phyloP scores from a whole-genome alignment of 768 basidiomycete species.

The Saitozyma podzolica region DNA sequence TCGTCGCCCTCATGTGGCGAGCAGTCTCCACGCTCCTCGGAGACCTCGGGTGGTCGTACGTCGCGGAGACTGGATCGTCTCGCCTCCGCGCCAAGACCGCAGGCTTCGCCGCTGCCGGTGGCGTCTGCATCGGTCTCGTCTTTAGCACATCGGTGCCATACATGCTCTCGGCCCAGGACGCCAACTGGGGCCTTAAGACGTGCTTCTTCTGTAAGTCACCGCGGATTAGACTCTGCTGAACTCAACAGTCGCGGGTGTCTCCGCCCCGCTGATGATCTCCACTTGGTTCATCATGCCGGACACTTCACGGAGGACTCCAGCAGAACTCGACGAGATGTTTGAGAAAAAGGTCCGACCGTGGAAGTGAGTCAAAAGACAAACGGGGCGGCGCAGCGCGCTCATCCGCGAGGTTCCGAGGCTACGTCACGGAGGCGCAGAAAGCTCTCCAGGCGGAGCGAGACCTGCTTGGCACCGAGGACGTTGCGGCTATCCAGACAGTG shows the following conservation, averaged over 20 bases:
- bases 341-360: constrained; percentile 34
- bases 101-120: constrained; percentile 33
- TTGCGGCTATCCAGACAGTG: too few relatives aligned
- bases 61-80: constrained; percentile 31
- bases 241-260: constrained; percentile 27
- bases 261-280: constrained; percentile 22
- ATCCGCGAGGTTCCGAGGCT: constrained; percentile 10
- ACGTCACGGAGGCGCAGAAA: constrained; percentile 31
- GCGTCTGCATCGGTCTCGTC: constrained; percentile 29
- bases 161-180: constrained; percentile 23
- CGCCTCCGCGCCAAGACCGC: constrained; percentile 41
- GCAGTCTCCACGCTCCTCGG: constrained; percentile 27
- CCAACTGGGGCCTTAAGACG: constrained; percentile 33
- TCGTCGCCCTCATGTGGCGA: constrained; percentile 34
- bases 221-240: too few relatives aligned
- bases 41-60: constrained; percentile 32
- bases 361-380: constrained; percentile 17
- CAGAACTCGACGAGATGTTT: constrained; percentile 41
- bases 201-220: constrained; percentile 27
- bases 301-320: constrained; percentile 22
- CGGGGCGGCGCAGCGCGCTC: background rate
- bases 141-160: constrained; percentile 34
- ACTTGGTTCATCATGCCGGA: constrained; percentile 41
- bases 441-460: constrained; percentile 18
- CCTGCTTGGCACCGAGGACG: too few relatives aligned